Evolutionary conservation across 257 asterid genomes (phyloP), one percentile per base, ranked within the genome.

Genomic region (Primulina eburnea): DNA sequence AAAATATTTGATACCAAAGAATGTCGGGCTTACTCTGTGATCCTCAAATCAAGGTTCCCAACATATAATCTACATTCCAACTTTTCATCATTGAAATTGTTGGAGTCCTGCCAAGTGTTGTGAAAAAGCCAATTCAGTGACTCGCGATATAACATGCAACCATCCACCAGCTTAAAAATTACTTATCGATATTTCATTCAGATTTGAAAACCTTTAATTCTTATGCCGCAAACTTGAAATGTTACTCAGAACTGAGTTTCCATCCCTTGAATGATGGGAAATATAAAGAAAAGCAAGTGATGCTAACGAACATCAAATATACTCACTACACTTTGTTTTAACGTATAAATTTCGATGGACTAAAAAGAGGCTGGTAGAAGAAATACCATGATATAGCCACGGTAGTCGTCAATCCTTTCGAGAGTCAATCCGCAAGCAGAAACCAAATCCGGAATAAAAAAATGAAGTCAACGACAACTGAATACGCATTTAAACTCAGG

Each of bases 1-100:
- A 57, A 70, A 47, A 14, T 47, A 35, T 37, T 70, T 43, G 29
- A 16, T 8, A 29, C 34, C 16, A 8, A 34, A 40, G 66, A 37
- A 11, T 38, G 26, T 40, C 32, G 53, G 55, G 4, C 38, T 34
- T 38, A 38, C 94, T 87, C 94, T 56, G 98, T 88, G 80, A 92
- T 83, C 81, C 96, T 81, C 66, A 87, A 81, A 84, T 90, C 97
- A 53, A 92, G 92, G 84, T 92, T 92, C 66, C 95, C 98, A 30
- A 92, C 71, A 52, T 90, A 92, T 28, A 92, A 82, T 67, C 90
- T 87, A 86, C 90, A 83, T 78, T 90, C 95, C 6, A 73, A 76
- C 73, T 82, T 92, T 8, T 84, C 96, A 57, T 85, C 91, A 2
- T 29, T 66, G 53, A 65, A 71, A 67, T 65, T 82, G 74, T 71